phyloP scores from a whole-genome alignment of 1,139 yeast species.

The Taphrina flavorubra region DNA sequence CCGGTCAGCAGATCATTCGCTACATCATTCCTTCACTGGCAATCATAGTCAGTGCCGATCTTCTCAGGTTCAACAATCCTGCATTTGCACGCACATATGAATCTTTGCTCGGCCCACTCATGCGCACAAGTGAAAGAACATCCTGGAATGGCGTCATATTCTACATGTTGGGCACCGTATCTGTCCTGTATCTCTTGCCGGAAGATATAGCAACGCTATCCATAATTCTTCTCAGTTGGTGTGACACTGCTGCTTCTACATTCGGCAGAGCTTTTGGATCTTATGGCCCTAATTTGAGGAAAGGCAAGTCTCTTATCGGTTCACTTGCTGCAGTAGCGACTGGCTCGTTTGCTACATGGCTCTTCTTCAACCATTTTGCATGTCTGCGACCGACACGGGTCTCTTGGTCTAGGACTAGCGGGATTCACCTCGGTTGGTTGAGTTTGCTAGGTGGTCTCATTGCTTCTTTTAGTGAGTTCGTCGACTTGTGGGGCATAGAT shows the following conservation, averaged over 20 bases:
- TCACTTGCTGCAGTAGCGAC: slow-evolving; percentile 78
- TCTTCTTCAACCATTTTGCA: slow-evolving; percentile 77
- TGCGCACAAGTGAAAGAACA: slow-evolving; percentile 80
- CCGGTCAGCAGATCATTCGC: slow-evolving; percentile 10
- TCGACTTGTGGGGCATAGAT: slow-evolving; percentile 75
- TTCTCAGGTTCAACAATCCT: slow-evolving; percentile 67
- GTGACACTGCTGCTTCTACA: slow-evolving; percentile 96
- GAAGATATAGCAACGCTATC: slow-evolving; percentile 79
- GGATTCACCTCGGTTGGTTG: slow-evolving; percentile 59
- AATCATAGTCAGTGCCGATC: slow-evolving; percentile 57
- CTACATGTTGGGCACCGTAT: slow-evolving; percentile 45
- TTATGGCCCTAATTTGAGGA: slow-evolving; percentile 75
- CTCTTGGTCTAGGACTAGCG: slow-evolving; percentile 68
- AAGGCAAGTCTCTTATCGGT: slow-evolving; percentile 85
- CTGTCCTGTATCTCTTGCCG: slow-evolving; percentile 72
- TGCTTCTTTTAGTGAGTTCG: slow-evolving; percentile 84
- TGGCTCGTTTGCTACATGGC: slow-evolving; percentile 70
- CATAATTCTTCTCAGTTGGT: slow-evolving; percentile 86
- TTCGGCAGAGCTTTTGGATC: slow-evolving; percentile 84
- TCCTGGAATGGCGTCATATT: slow-evolving; percentile 80
- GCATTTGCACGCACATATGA: slow-evolving; percentile 69
- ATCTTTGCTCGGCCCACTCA: slow-evolving; percentile 71
- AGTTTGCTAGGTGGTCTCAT: slow-evolving; percentile 74
- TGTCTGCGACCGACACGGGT: slow-evolving; percentile 58
- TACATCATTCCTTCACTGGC: slow-evolving; percentile 25